Conservation (phyloP, 2,329 filamentous ascomycete species). For the Xylaria polymorpha region DNA sequence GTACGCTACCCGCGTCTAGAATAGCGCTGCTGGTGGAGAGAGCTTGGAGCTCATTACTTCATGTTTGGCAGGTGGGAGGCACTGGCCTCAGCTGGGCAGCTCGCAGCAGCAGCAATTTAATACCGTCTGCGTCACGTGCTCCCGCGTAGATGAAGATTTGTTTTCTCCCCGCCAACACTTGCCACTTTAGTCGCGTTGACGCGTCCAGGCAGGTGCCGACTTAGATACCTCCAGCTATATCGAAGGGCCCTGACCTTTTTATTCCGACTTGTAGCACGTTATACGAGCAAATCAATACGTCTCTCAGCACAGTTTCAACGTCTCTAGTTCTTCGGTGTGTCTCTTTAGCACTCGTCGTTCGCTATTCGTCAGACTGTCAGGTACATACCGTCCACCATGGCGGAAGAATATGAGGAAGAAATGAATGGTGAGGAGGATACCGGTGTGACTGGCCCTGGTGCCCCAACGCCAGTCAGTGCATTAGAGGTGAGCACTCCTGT, state of each 20-base stretch:
- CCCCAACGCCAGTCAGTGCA: slow-evolving; percentile 87
- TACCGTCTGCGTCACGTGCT: slow-evolving; percentile 43
- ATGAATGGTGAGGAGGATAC: slow-evolving; percentile 78
- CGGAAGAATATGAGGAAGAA: slow-evolving; percentile 74
- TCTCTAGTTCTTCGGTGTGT: not conserved
- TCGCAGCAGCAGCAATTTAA: slow-evolving; percentile 17
- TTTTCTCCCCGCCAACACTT: slow-evolving; percentile 42
- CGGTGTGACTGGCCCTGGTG: slow-evolving; percentile 82
- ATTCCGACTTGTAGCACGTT: slow-evolving; percentile 1
- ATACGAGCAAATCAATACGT: not conserved
- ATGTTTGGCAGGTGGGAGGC: not conserved
- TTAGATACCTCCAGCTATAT: not conserved
- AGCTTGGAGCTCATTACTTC: not conserved
- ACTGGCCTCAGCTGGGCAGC: not conserved
- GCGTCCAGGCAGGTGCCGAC: slow-evolving; percentile 32
- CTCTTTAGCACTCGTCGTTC: not conserved
- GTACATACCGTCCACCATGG: slow-evolving; percentile 52
- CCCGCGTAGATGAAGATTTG: slow-evolving; percentile 40
- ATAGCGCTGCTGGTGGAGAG: not conserved
- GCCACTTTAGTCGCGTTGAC: slow-evolving; percentile 43
- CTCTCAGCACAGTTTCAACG: not conserved
- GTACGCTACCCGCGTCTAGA: not conserved
- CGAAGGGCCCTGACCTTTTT: not conserved
- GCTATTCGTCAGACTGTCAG: not conserved
- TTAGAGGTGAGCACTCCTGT: slow-evolving; percentile 75